phyloP scores from a whole-genome alignment of 73 alveolate genomes.

The Breviolum minutum region DNA sequence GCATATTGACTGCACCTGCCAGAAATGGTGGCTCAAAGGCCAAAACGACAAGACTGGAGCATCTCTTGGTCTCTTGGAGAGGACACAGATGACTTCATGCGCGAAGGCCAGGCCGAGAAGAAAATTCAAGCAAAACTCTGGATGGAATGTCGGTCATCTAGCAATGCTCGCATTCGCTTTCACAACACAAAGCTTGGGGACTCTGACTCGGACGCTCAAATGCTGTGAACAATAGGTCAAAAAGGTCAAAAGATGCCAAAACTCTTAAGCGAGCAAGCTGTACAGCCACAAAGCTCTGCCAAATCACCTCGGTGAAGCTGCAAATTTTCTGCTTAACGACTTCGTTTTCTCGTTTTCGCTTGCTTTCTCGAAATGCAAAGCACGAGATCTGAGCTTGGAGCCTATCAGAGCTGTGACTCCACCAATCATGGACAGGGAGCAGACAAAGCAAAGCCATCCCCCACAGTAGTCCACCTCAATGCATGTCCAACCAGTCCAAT shows the following conservation, averaged over 20 bases:
- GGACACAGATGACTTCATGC: too few relatives aligned
- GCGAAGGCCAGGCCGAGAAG: too few relatives aligned
- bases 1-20: slow-evolving; percentile 80
- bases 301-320: slow-evolving; percentile 20
- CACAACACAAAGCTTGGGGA: too few relatives aligned
- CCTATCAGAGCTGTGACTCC: slow-evolving; percentile 92
- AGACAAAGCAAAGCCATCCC: slow-evolving; percentile 84
- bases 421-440: slow-evolving; percentile 78
- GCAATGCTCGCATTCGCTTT: too few relatives aligned
- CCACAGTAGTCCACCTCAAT: slow-evolving; percentile 91
- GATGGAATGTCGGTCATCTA: too few relatives aligned
- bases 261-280: neutral
- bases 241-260: too few relatives aligned
- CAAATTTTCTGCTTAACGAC: neutral
- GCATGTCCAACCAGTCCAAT: neutral
- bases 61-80: too few relatives aligned
- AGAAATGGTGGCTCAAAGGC: too few relatives aligned
- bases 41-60: too few relatives aligned
- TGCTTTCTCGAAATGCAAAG: neutral
- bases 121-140: too few relatives aligned
- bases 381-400: neutral
- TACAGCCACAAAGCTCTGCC: slow-evolving; percentile 80
- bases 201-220: too few relatives aligned
- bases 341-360: neutral
- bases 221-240: too few relatives aligned